Conservation (phyloP, 306 rosid genomes). For the Lotus japonicus region DNA sequence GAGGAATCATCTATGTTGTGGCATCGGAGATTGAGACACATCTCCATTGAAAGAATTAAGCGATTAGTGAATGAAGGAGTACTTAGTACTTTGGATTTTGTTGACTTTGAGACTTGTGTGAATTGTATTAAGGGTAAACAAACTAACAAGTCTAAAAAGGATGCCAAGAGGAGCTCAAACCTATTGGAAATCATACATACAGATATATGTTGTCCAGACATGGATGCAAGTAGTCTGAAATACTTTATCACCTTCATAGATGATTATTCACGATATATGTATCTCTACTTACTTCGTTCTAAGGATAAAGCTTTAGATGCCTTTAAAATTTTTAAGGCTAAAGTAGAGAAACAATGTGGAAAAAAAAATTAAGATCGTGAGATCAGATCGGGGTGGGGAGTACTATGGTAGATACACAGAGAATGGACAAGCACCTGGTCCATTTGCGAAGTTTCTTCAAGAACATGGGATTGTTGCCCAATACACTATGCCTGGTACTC, state of each 20-base stretch:
- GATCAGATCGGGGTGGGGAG: background rate
- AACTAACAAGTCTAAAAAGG: background rate
- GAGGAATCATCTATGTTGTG: background rate
- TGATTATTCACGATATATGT: background rate
- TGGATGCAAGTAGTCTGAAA: background rate
- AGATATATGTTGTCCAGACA: background rate
- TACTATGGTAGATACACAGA: too few species aligned
- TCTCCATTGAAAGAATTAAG: background rate
- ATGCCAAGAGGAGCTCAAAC: background rate
- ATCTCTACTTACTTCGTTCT: background rate
- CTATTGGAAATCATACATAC: background rate
- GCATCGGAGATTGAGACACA: background rate
- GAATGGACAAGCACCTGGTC: too few species aligned
- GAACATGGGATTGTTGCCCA: too few species aligned
- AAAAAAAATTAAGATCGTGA: background rate
- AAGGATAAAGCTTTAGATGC: background rate
- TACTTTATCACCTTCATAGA: background rate
- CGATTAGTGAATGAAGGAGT: background rate
- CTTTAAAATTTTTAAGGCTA: background rate
- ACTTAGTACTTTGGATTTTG: background rate
- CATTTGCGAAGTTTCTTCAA: too few species aligned
- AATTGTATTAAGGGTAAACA: background rate
- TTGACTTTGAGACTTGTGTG: background rate
- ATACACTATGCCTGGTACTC: too few species aligned
- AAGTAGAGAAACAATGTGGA: background rate